Conservation (phyloP, 2,329 filamentous ascomycete genomes). For the Arthrobotrys musiformis region DNA sequence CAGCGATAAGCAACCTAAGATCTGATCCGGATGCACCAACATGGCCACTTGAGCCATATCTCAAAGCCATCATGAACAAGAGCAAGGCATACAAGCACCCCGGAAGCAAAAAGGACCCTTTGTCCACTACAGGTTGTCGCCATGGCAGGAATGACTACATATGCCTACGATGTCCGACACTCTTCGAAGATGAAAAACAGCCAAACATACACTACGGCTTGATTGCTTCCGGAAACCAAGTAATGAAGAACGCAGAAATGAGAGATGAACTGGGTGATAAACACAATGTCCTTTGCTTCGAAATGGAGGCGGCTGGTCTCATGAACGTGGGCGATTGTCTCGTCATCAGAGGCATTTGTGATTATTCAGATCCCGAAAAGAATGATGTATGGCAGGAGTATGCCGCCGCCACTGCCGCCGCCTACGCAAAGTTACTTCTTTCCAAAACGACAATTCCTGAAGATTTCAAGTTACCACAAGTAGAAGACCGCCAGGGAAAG, state of each 20-base stretch:
- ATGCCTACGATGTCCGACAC: background rate
- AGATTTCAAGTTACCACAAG: background rate
- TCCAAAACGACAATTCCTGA: background rate
- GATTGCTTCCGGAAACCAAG: conserved; percentile 16
- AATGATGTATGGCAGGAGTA: conserved; percentile 13
- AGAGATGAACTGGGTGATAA: background rate
- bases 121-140: background rate
- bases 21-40: background rate
- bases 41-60: background rate
- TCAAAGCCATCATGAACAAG: background rate
- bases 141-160: background rate
- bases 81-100: background rate
- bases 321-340: conserved; percentile 2
- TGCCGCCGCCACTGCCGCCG: conserved; percentile 3
- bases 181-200: background rate
- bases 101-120: background rate
- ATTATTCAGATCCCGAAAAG: conserved; percentile 9
- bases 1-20: background rate
- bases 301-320: conserved; percentile 22
- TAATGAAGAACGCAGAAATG: background rate
- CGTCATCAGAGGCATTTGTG: conserved; percentile 22
- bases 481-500: no score
- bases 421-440: conserved; percentile 16
- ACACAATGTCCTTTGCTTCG: conserved; percentile 7
- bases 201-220: conserved; percentile 18